Evolutionary conservation across 441 rosid genomes (phyloP), one percentile per base, ranked within the genome.

Genomic region (Macaranga tanarius): DNA sequence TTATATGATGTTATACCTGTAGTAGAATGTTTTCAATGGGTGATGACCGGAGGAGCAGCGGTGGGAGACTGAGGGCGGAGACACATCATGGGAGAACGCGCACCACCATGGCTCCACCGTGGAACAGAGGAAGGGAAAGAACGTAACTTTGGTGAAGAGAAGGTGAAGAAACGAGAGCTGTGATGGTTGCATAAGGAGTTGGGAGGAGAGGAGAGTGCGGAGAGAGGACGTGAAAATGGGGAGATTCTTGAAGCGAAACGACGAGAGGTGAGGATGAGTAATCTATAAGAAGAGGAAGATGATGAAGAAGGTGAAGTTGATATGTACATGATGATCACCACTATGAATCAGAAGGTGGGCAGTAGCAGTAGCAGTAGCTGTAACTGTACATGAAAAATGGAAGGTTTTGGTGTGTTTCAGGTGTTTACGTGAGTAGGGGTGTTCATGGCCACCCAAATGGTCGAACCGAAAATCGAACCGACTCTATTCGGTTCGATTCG

Each of bases 71-170:
- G 95, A 28, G 90, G 64, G 7, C 92, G 91, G 17, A 87, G 83
- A 34, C 87, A 77, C n/a, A 80, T 78, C n/a, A 80, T 42, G 0
- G 94, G 85, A 11, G 87, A 86, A 68, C 87, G 77, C 70, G 90
- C 79, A 17, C 90, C 83, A 69, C 92, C 82, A 71, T 85, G 92
- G 76, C 92, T 83, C 95, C 95, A 88, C 38, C 95, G 86, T 22
- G 90, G 84, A 5, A 80, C 74, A 10, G 88, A 87, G 72, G 75
- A 68, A 25, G 79, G 79, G 25, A 85, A 72, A 5, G 90, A 87
- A 48, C 90, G 86, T 23, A 69, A 79, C 1, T 34, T 34, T 34
- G 92, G 87, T 55, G 92, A 70, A 56, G 85, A 77, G 80, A 79
- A 81, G 56, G 83, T 70, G 42, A 88, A 80, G 52, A 93, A 84